A percentile compares a stretch with the other conserved stretches of the same genome.
Conservation (phyloP, 1,139 yeast species). For the Yamadazyma epiphylla region DNA sequence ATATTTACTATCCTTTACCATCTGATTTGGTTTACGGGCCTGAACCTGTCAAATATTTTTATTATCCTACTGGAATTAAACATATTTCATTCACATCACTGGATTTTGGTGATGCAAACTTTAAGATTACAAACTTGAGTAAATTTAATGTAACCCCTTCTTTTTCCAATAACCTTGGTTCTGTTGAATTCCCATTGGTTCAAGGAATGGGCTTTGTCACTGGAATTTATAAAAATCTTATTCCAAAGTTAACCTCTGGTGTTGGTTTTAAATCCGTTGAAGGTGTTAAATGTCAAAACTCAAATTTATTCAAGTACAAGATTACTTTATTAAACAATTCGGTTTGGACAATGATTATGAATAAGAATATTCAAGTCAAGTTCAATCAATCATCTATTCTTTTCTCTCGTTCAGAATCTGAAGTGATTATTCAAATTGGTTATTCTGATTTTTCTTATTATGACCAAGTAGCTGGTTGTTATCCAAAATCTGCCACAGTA, state of each 20-base stretch:
- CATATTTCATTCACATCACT: constrained; percentile 21
- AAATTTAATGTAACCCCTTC: constrained; percentile 22
- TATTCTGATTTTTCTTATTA: constrained; percentile 30
- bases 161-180: constrained; percentile 10
- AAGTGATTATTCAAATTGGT: constrained; percentile 54
- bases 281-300: constrained; percentile 27
- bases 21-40: constrained; percentile 61
- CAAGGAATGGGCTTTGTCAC: constrained; percentile 71
- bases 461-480: constrained; percentile 63
- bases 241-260: constrained; percentile 46
- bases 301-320: constrained; percentile 9
- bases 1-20: constrained; percentile 53
- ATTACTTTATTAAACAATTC: constrained; percentile 21
- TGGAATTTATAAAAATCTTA: constrained; percentile 49
- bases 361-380: constrained; percentile 9
- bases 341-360: constrained; percentile 46
- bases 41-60: constrained; percentile 42
- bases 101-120: constrained; percentile 15
- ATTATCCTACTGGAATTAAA: constrained; percentile 24
- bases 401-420: constrained; percentile 30
- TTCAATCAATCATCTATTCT: constrained; percentile 5
- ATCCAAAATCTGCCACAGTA: constrained; percentile 22
- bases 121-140: constrained; percentile 17
- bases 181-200: constrained; percentile 23
- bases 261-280: constrained; percentile 47